Evolutionary conservation across 1,284 basidiomycete genomes (phyloP).

Genomic region (Cutaneotrichosporon cutaneum): DNA sequence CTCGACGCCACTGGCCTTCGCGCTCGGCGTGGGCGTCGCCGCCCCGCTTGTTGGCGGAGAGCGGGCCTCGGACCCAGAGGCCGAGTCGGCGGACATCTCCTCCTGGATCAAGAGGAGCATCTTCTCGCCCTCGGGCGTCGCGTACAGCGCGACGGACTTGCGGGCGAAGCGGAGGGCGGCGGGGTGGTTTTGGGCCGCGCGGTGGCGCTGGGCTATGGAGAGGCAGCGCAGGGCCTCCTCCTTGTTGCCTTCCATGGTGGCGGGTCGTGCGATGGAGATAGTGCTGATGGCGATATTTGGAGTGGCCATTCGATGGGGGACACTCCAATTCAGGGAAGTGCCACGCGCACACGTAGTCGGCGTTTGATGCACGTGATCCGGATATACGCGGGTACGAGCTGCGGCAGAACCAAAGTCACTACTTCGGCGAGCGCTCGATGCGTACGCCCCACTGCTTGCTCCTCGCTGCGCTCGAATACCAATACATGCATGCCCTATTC

Average conservation of each 20-base stretch:
- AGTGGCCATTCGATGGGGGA: not conserved
- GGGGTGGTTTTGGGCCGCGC: slow-evolving; percentile 66
- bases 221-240: slow-evolving; percentile 83
- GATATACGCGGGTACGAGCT: too few species aligned
- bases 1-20: slow-evolving; percentile 49
- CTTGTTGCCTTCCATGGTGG: slow-evolving; percentile 78
- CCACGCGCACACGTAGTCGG: slow-evolving; percentile 5
- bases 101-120: slow-evolving; percentile 52
- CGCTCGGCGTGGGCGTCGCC: slow-evolving; percentile 12
- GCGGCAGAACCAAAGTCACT: too few species aligned
- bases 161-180: slow-evolving; percentile 85
- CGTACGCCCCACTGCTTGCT: too few species aligned
- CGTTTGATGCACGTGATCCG: slow-evolving; percentile 6
- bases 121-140: slow-evolving; percentile 70
- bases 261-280: not conserved
- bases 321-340: not conserved
- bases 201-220: slow-evolving; percentile 70
- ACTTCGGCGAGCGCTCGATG: too few species aligned
- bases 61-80: slow-evolving; percentile 22
- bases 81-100: slow-evolving; percentile 33
- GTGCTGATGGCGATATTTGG: not conserved
- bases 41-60: slow-evolving; percentile 12
- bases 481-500: slow-evolving; percentile 5
- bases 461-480: not conserved
- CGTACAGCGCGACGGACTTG: slow-evolving; percentile 82